A percentile compares a stretch with the other conserved stretches of the same genome.
phyloP scores from a whole-genome alignment of 805 yeast genomes.

The Yamadazyma paraphyllophila region DNA sequence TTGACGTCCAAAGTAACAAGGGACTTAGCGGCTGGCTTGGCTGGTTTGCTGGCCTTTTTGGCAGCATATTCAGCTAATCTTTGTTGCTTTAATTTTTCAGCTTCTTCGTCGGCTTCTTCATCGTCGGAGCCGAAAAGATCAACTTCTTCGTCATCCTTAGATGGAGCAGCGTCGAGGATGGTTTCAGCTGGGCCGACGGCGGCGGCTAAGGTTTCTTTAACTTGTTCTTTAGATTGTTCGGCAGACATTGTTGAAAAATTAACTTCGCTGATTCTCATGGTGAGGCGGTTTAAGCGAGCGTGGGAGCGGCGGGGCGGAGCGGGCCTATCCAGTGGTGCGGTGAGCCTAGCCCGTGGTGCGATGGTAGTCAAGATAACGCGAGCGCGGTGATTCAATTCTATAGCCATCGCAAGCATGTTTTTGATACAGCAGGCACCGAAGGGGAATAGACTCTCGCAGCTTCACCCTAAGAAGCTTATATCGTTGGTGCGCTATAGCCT shows the following conservation, averaged over 20 bases:
- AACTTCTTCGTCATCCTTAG: slow-evolving; percentile 76
- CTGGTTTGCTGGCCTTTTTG: slow-evolving; percentile 94
- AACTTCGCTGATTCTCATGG: too few species aligned
- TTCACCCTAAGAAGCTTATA: too few species aligned
- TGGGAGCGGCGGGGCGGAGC: too few species aligned
- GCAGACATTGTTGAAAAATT: slow-evolving; percentile 4
- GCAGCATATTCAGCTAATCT: slow-evolving; percentile 98
- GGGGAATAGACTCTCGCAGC: too few species aligned
- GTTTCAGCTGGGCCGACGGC: slow-evolving; percentile 76
- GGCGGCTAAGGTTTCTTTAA: slow-evolving; percentile 35
- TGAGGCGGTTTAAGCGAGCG: too few species aligned
- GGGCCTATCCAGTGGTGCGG: too few species aligned
- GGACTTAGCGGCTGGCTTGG: slow-evolving; percentile 98
- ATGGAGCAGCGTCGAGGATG: slow-evolving; percentile 57
- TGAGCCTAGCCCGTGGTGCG: too few species aligned
- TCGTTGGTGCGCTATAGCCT: too few species aligned
- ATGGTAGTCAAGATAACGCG: too few species aligned
- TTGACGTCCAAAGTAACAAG: slow-evolving; percentile 94
- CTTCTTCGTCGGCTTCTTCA: slow-evolving; percentile 93
- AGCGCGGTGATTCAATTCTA: too few species aligned
- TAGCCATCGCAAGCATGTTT: too few species aligned
- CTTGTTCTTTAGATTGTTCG: slow-evolving; percentile 2
- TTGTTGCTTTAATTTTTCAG: slow-evolving; percentile 95
- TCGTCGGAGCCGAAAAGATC: slow-evolving; percentile 93
- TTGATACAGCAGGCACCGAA: too few species aligned